Base-by-base conservation (phyloP, 2,329 filamentous ascomycete genomes). In the Monilinia vaccinii-corymbosi region DNA sequence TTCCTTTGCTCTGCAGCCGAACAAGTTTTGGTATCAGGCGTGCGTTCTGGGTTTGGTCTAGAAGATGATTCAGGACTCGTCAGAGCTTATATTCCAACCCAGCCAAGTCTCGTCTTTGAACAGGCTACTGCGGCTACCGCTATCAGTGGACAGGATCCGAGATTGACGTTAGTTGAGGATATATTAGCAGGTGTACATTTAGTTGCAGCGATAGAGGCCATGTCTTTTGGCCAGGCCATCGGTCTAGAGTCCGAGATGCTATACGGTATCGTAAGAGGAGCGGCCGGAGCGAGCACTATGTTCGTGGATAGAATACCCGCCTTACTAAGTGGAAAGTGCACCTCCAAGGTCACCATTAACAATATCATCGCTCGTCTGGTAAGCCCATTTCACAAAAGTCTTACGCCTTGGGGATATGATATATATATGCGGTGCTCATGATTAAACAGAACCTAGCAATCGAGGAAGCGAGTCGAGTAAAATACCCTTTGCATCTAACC, bases 121-220 rank as follows among this genome's bases (percentile, higher is more conserved):
- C 64, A 63, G 21, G 64, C 66, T 2, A 61, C 64, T 11, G 32
- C 60, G 11, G n/a, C 61, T 14, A 44, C n/a, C 23, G 32, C 53
- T 5, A 56, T 58, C 8, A 44, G 60, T 53, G 55, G 60, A 31
- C 60, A 79, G 23, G 61, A 61, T 18, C 34, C 59, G 3, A 68
- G 65, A 34, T 44, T 69, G 13, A 84, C 73, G 65, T 77, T 83
- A 65, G 79, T 83, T 66, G 79, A 84, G 64, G 75, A 83, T 5
- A 77, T 85, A 46, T 79, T 80, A 0, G 25, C 46, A 23, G 81
- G 79, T 1, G 79, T 82, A 5, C 81, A 85, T 67, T 82, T 85
- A 50, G 75, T 80, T 10, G 73, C 78, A 0, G 76, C 80, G 3
- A 77, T 76, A 18, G 82, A 85, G 69, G 79, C 79, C 0, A 81